Evolutionary conservation across 257 asterid species (phyloP).

Genomic region (Striga asiatica): DNA sequence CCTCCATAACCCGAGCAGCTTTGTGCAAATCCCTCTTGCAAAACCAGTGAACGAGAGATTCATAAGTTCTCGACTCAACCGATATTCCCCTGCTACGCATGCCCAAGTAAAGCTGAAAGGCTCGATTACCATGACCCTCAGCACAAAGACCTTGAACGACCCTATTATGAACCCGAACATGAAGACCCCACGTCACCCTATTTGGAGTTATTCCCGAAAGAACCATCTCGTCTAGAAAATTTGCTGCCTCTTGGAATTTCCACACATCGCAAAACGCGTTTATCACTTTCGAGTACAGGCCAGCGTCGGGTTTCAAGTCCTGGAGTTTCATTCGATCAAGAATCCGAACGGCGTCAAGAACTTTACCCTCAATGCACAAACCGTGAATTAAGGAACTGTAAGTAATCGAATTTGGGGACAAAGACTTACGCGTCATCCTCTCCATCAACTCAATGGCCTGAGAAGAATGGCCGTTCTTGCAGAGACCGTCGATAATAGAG

Average conservation of each 20-base stretch:
- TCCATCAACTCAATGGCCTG: slow-evolving; percentile 56
- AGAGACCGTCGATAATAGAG: slow-evolving; percentile 77
- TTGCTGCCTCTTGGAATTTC: slow-evolving; percentile 69
- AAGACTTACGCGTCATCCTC: slow-evolving; percentile 39
- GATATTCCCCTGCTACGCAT: slow-evolving; percentile 69
- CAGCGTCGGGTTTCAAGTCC: slow-evolving; percentile 87
- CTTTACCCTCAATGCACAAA: slow-evolving; percentile 51
- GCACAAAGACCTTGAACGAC: slow-evolving; percentile 55
- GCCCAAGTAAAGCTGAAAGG: slow-evolving; percentile 55
- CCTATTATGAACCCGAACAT: slow-evolving; percentile 62
- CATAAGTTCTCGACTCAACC: slow-evolving; percentile 53
- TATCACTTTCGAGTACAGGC: slow-evolving; percentile 61
- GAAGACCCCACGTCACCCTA: slow-evolving; percentile 78
- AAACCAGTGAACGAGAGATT: slow-evolving; percentile 33
- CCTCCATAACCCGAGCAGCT: slow-evolving; percentile 56
- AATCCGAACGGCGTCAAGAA: slow-evolving; percentile 59
- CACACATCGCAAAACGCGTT: slow-evolving; percentile 44
- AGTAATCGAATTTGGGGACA: slow-evolving; percentile 65
- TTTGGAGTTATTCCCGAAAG: slow-evolving; percentile 70
- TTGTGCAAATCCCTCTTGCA: slow-evolving; percentile 57
- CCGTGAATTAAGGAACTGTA: slow-evolving; percentile 76
- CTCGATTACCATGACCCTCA: slow-evolving; percentile 38
- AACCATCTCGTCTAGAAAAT: slow-evolving; percentile 82
- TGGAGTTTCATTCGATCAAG: slow-evolving; percentile 87
- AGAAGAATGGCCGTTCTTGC: slow-evolving; percentile 69